phyloP scores from a whole-genome alignment of 768 basidiomycete genomes.

The Suillus hirtellus region DNA sequence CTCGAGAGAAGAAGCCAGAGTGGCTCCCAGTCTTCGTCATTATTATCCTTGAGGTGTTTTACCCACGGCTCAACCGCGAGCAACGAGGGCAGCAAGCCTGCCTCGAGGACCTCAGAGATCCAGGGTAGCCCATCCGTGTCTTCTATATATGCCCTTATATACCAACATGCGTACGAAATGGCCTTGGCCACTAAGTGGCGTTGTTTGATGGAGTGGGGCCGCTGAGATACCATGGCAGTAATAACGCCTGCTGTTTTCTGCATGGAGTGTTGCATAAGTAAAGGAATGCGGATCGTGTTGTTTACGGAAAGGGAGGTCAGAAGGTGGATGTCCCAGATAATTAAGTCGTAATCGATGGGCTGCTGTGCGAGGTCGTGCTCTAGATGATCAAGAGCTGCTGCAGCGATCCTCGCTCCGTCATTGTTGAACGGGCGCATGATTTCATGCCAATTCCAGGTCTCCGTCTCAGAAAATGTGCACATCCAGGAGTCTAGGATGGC shows the following conservation, averaged over 20 bases:
- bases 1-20: conserved; percentile 23
- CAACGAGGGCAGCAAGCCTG: conserved; percentile 26
- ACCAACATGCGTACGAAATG: conserved; percentile 32
- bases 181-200: conserved; percentile 23
- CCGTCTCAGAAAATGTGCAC: conserved; percentile 24
- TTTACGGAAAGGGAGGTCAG: conserved; percentile 28
- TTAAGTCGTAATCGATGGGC: conserved; percentile 26
- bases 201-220: conserved; percentile 5
- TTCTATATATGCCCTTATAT: conserved; percentile 30
- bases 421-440: conserved; percentile 25
- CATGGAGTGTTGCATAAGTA: conserved; percentile 27
- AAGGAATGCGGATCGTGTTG: conserved; percentile 22
- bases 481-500: conserved; percentile 30
- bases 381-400: conserved; percentile 27
- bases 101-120: conserved; percentile 26
- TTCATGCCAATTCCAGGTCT: conserved; percentile 30
- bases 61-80: conserved; percentile 30
- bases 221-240: conserved; percentile 15
- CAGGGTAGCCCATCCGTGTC: conserved; percentile 27
- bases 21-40: conserved; percentile 32
- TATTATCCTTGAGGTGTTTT: conserved; percentile 18
- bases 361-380: conserved; percentile 22
- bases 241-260: conserved; percentile 20
- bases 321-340: conserved; percentile 33
- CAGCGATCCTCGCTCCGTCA: conserved; percentile 20